Conservation (phyloP, 306 rosid species). For the Fagus sylvatica region DNA sequence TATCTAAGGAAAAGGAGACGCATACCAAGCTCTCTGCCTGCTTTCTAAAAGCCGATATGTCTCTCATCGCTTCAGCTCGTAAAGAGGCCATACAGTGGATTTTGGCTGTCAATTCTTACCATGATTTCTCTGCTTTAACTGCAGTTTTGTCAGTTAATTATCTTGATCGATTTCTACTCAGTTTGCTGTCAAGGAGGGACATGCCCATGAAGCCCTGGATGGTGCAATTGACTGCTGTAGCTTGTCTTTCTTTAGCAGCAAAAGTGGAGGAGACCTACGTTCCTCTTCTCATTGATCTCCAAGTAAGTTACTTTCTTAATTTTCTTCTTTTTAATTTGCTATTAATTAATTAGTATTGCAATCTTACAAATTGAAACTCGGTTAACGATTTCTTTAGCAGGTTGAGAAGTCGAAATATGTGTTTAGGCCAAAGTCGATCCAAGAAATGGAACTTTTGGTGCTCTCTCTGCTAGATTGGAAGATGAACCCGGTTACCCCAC, state of each 20-base stretch:
- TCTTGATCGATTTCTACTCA: constrained; percentile 3
- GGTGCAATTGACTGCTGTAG: not conserved
- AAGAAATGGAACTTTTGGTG: constrained; percentile 3
- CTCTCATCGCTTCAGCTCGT: not conserved
- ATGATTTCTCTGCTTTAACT: constrained; percentile 1
- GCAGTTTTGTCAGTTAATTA: not conserved
- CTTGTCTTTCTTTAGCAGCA: constrained; percentile 6
- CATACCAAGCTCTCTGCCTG: not conserved
- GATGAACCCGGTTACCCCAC: constrained; percentile 2
- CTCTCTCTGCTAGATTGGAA: constrained; percentile 6
- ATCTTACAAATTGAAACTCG: not conserved
- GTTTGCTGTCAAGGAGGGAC: not conserved
- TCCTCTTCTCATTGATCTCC: constrained; percentile 1
- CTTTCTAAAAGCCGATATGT: not conserved
- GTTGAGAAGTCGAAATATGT: not conserved
- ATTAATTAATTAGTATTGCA: too few species aligned
- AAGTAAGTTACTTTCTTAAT: too few species aligned
- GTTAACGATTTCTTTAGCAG: not conserved
- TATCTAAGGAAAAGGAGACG: constrained; percentile 1
- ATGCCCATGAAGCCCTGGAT: constrained; percentile 8
- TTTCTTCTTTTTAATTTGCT: too few species aligned
- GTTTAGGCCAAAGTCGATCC: constrained; percentile 3
- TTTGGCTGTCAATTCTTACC: not conserved
- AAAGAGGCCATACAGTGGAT: not conserved
- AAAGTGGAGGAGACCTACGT: not conserved